Percentiles rank a stretch among this genome's conserved stretches.
These are phyloP conservation scores for Penicillium sp. DNA, from an alignment of 2,329 filamentous ascomycete species.

Conservation along the genomic window DNA sequence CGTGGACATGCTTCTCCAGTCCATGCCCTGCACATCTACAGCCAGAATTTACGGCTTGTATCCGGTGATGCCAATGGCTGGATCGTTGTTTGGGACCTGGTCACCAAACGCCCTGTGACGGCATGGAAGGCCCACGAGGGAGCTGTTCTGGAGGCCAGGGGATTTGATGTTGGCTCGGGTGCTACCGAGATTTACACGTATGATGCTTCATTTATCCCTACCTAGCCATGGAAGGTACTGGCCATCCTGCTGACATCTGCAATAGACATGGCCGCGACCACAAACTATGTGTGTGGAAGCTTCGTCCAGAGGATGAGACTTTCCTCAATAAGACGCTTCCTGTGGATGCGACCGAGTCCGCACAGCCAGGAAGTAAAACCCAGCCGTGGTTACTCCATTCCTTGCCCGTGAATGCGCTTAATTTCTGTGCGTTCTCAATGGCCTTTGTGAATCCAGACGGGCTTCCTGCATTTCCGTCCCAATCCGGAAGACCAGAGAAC, in stretches of 20 bases:
- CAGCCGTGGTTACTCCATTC: constrained; percentile 81
- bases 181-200: constrained; percentile 78
- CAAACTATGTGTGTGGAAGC: constrained; percentile 78
- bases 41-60: constrained; percentile 69
- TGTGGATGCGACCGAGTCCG: constrained; percentile 56
- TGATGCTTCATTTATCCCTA: constrained; percentile 34
- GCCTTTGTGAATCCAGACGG: constrained; percentile 21
- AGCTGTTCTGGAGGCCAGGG: constrained; percentile 70
- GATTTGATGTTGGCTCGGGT: constrained; percentile 49
- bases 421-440: constrained; percentile 70
- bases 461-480: constrained; percentile 5
- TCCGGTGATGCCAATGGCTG: constrained; percentile 90
- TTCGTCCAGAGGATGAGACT: constrained; percentile 59
- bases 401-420: constrained; percentile 85
- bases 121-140: constrained; percentile 84
- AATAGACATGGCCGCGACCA: constrained; percentile 85
- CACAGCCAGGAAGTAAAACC: constrained; percentile 46
- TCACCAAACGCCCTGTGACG: constrained; percentile 73
- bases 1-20: constrained; percentile 81
- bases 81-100: constrained; percentile 79
- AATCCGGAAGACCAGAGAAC: constrained; percentile 22
- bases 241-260: constrained; percentile 9
- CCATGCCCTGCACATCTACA: constrained; percentile 71
- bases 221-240: background rate
- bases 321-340: constrained; percentile 66